These are phyloP conservation scores for Microascus cirrosus DNA, from an alignment of 2,329 filamentous ascomycete genomes.

Conservation along the genomic window DNA sequence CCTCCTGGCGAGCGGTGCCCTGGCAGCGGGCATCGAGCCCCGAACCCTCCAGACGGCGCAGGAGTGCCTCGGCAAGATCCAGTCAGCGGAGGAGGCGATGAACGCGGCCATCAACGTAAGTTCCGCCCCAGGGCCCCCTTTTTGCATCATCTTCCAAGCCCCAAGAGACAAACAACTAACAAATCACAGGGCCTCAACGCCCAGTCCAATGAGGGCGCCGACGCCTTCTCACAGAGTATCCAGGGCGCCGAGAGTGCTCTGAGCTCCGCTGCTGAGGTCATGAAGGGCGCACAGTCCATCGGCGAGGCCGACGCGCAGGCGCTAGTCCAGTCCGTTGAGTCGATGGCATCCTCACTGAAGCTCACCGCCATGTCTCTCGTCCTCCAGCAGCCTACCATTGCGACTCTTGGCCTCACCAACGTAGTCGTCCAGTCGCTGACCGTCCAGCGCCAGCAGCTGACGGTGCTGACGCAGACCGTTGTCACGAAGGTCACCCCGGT, in stretches of 20 bases:
- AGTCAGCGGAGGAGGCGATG: not conserved
- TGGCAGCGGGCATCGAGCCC: not conserved
- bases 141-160: not conserved
- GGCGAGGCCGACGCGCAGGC: not conserved
- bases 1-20: not conserved
- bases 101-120: slow-evolving; percentile 1
- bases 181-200: not conserved
- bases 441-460: not conserved
- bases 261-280: not conserved
- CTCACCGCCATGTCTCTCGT: slow-evolving; percentile 2
- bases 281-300: slow-evolving; percentile 1
- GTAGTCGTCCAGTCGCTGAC: not conserved
- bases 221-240: not conserved
- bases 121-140: no score
- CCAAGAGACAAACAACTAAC: not conserved
- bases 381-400: slow-evolving; percentile 1
- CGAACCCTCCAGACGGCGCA: not conserved
- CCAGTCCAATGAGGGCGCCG: not conserved
- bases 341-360: slow-evolving; percentile 1
- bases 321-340: not conserved
- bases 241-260: not conserved
- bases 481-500: not conserved
- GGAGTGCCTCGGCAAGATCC: slow-evolving; percentile 1
- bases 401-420: not conserved
- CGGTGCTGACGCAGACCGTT: not conserved